Evolutionary conservation across 768 basidiomycete genomes (phyloP), one percentile per base, ranked within the genome.

Genomic region (Infundibulicybe gibba): DNA sequence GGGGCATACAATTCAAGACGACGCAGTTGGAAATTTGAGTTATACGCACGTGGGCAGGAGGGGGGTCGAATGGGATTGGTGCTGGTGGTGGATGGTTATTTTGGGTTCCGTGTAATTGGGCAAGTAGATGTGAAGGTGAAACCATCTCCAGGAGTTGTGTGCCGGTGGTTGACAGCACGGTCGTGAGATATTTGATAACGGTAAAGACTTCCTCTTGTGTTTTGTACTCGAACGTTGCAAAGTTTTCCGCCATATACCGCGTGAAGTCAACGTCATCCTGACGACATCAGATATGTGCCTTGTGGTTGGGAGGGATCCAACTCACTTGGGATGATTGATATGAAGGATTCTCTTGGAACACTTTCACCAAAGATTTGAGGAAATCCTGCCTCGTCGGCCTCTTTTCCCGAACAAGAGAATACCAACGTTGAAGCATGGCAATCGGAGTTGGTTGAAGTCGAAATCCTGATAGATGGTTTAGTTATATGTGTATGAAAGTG

Each of bases 171-270:
- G 87, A 94, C 40, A 91, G 74, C 17, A 87, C 75, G 14, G 77
- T 68, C 8, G 90, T 92, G 47, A 94, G 73, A 45, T 79, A 76
- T 49, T 87, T 88, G 59, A 97, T 80, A 17, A 97, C 84, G 4
- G 87, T 83, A 44, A 97, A 69, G 4, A 87, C 84, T 66, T 98
- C 97, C 64, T 99, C 97, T 56, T 88, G 85, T 0, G 91, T 90
- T 70, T 93, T 97, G 73, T 94, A 98, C 31, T 98, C 94, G 50
- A 99, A 81, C 0, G 86, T 72, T 1, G 94, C 78, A 48, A 98
- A 86, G 58, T 97, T 97, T 61, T 98, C 97, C 0, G 91, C 86
- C 81, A 97, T 89, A 67, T 93, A 99, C 45, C 94, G 85, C 3
- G 77, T 77, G 60, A 97, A 92, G 41, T 87, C 81, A 44, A 94